These are phyloP conservation scores for Chalciporus sp. DNA, from an alignment of 1,284 basidiomycete species.

Conservation along the genomic window DNA sequence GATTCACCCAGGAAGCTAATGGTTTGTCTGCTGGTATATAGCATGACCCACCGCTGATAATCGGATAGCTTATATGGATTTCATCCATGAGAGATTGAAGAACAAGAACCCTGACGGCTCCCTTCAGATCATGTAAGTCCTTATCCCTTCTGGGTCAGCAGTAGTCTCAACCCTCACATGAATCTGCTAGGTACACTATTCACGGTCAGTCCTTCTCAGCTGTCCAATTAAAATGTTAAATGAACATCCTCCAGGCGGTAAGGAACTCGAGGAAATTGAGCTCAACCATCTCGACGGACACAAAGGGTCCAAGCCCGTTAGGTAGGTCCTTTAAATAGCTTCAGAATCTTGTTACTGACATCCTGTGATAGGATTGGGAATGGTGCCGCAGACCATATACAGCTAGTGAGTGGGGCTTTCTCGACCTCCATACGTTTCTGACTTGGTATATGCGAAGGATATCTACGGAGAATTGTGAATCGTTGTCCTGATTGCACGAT, in stretches of 20 bases:
- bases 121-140: constrained; percentile 82
- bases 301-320: constrained; percentile 79
- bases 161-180: not conserved
- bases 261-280: constrained; percentile 83
- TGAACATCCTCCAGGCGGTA: constrained; percentile 54
- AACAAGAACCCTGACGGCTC: constrained; percentile 87
- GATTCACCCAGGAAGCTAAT: constrained; percentile 88
- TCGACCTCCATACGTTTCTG: not conserved
- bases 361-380: constrained; percentile 70
- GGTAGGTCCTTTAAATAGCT: constrained; percentile 34
- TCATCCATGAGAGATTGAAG: constrained; percentile 81
- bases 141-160: not conserved
- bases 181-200: constrained; percentile 65
- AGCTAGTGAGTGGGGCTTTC: constrained; percentile 57
- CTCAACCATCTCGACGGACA: constrained; percentile 85
- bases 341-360: not conserved
- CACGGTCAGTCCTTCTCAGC: constrained; percentile 52
- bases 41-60: constrained; percentile 15
- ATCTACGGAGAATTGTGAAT: constrained; percentile 87
- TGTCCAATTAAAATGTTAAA: not conserved
- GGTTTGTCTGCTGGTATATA: constrained; percentile 41
- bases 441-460: constrained; percentile 52
- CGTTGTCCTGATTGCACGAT: not conserved
- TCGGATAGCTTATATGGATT: constrained; percentile 78
- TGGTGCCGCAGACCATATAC: constrained; percentile 87